These are phyloP conservation scores for Xylariaceae sp. DNA, from an alignment of 2,329 filamentous ascomycete species.

Conservation along the genomic window DNA sequence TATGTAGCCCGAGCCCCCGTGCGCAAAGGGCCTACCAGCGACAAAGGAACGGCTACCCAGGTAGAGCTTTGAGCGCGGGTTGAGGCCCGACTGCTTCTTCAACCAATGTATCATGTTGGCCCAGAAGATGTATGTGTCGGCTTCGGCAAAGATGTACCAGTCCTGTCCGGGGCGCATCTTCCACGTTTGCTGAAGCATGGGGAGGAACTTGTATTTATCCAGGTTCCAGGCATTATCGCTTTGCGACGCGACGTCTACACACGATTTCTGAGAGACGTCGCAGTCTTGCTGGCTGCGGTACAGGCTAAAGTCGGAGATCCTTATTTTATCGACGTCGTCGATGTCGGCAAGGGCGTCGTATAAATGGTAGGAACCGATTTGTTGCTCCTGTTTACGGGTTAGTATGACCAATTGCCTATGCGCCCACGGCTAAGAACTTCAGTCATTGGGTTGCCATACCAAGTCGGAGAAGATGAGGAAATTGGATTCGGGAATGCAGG, in stretches of 20 bases:
- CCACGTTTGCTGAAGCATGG: constrained; percentile 53
- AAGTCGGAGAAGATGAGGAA: constrained; percentile 54
- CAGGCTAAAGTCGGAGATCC: constrained; percentile 40
- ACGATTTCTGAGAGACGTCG: constrained; percentile 42
- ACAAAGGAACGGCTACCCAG: constrained; percentile 47
- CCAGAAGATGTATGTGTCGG: constrained; percentile 55
- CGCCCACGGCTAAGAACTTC: background rate
- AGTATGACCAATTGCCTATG: background rate
- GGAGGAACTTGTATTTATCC: constrained; percentile 58
- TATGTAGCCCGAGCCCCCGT: constrained; percentile 54
- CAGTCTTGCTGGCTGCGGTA: constrained; percentile 43
- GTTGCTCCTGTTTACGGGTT: constrained; percentile 37
- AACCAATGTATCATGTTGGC: constrained; percentile 48
- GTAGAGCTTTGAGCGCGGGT: constrained; percentile 42
- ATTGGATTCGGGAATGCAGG: constrained; percentile 50
- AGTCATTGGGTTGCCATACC: constrained; percentile 18
- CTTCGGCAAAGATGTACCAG: constrained; percentile 57
- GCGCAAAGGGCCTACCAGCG: constrained; percentile 44
- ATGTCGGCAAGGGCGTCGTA: constrained; percentile 36
- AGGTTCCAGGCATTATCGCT: constrained; percentile 44
- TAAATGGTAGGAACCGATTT: constrained; percentile 41
- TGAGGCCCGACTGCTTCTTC: constrained; percentile 35
- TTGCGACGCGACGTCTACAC: constrained; percentile 32
- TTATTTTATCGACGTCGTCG: constrained; percentile 34
- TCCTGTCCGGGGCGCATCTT: constrained; percentile 46